Percentiles rank a stretch among this genome's conserved stretches.
phyloP scores from a whole-genome alignment of 805 yeast species.

The Pichia occidentalis region DNA sequence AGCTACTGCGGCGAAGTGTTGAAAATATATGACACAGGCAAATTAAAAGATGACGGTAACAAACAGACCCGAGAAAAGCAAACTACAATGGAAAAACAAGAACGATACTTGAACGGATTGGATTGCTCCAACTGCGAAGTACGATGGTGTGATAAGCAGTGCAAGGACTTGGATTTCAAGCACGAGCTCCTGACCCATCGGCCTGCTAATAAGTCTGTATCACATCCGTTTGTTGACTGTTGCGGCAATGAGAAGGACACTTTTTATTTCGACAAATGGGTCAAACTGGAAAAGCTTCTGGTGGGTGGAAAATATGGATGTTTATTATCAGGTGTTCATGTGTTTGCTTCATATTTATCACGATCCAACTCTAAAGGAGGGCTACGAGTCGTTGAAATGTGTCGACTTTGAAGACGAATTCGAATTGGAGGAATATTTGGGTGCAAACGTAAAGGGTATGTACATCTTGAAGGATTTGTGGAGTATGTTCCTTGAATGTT shows the following conservation, averaged over 20 bases:
- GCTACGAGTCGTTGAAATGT: slow-evolving; percentile 17
- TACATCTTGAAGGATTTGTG: slow-evolving; percentile 13
- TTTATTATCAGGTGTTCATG: slow-evolving; percentile 17
- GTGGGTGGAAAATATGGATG: slow-evolving; percentile 13
- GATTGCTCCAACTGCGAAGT: slow-evolving; percentile 27
- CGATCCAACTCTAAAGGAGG: slow-evolving; percentile 15
- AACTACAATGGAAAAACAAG: slow-evolving; percentile 22
- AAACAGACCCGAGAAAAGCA: slow-evolving; percentile 13
- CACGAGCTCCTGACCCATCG: slow-evolving; percentile 24
- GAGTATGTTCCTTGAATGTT: slow-evolving; percentile 17
- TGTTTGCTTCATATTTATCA: slow-evolving; percentile 20
- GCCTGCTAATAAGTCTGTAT: slow-evolving; percentile 26
- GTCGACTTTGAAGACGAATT: slow-evolving; percentile 7
- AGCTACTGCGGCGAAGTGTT: slow-evolving; percentile 29
- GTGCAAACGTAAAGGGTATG: not conserved
- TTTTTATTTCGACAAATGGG: slow-evolving; percentile 23
- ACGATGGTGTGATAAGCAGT: slow-evolving; percentile 28
- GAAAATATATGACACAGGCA: slow-evolving; percentile 27
- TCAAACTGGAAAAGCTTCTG: slow-evolving; percentile 14
- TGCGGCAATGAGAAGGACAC: slow-evolving; percentile 9
- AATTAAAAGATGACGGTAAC: slow-evolving; percentile 18
- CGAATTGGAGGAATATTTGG: slow-evolving; percentile 14
- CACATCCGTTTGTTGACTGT: slow-evolving; percentile 17
- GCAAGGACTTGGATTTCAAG: slow-evolving; percentile 24
- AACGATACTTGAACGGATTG: slow-evolving; percentile 25